A percentile compares a stretch with the other conserved stretches of the same genome.
phyloP scores from a whole-genome alignment of 306 rosid species.

The Cicer pinnatifidum region DNA sequence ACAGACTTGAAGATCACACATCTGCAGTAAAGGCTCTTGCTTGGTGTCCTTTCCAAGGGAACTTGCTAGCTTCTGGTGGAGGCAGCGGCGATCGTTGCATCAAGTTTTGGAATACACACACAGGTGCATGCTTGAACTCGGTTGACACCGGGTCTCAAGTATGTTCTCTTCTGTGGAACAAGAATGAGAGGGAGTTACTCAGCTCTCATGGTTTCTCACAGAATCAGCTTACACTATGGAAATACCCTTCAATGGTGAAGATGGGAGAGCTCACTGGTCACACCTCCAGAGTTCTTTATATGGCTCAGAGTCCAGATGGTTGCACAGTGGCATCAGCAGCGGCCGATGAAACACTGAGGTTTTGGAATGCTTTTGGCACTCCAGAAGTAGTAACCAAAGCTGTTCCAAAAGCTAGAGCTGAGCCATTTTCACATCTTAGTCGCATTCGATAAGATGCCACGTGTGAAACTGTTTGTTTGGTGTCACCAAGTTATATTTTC shows the following conservation, averaged over 20 bases:
- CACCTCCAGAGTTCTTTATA: slow-evolving; percentile 82
- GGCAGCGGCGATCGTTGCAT: slow-evolving; percentile 76
- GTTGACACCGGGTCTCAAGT: slow-evolving; percentile 89
- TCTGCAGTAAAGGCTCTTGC: slow-evolving; percentile 87
- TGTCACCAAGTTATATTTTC: neutral
- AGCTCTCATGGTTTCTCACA: slow-evolving; percentile 84
- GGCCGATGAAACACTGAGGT: slow-evolving; percentile 57
- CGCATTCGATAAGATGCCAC: slow-evolving; percentile 46
- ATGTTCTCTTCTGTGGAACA: slow-evolving; percentile 81
- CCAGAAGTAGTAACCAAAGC: slow-evolving; percentile 57
- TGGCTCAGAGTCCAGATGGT: slow-evolving; percentile 76
- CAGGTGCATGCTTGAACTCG: slow-evolving; percentile 88
- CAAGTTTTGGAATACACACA: slow-evolving; percentile 90
- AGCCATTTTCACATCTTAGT: slow-evolving; percentile 54
- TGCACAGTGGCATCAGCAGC: slow-evolving; percentile 70
- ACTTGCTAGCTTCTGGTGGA: slow-evolving; percentile 78
- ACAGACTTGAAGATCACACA: slow-evolving; percentile 77
- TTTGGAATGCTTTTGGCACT: slow-evolving; percentile 66
- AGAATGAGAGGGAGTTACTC: slow-evolving; percentile 88
- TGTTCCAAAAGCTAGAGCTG: slow-evolving; percentile 49
- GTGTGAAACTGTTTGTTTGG: neutral
- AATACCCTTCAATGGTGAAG: slow-evolving; percentile 94
- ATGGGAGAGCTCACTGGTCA: slow-evolving; percentile 88
- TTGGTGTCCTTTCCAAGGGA: slow-evolving; percentile 93
- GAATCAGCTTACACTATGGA: slow-evolving; percentile 86